Percentiles rank a stretch among this genome's conserved stretches.
These are phyloP conservation scores for Ceratobasidium sp. DNA, from an alignment of 1,284 basidiomycete genomes.

Conservation along the genomic window DNA sequence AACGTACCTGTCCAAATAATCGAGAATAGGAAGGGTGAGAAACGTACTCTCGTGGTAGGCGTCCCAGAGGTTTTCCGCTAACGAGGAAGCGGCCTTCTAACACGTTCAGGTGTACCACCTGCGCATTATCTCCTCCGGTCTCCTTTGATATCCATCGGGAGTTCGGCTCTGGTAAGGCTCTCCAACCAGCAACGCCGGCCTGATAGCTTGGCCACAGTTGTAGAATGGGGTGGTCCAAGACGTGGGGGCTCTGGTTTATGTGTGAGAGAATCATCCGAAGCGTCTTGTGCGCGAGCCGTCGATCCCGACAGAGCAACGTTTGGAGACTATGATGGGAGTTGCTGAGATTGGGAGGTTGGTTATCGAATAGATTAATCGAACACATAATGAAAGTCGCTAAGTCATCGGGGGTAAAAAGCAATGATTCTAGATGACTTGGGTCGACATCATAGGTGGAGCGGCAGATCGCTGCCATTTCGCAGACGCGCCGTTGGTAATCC, in stretches of 20 bases:
- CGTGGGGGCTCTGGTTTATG: neutral
- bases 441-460: slow-evolving; percentile 48
- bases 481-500: slow-evolving; percentile 36
- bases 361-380: slow-evolving; percentile 44
- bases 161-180: neutral
- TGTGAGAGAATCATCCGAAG: neutral
- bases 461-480: slow-evolving; percentile 48
- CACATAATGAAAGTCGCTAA: slow-evolving; percentile 40
- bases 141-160: slow-evolving; percentile 36
- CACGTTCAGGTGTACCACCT: slow-evolving; percentile 44
- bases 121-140: slow-evolving; percentile 7
- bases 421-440: neutral
- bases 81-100: slow-evolving; percentile 44
- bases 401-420: slow-evolving; percentile 44
- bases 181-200: slow-evolving; percentile 5
- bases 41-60: slow-evolving; percentile 39
- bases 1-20: slow-evolving; percentile 48
- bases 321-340: slow-evolving; percentile 1
- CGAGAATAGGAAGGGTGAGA: slow-evolving; percentile 46
- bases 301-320: slow-evolving; percentile 23
- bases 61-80: slow-evolving; percentile 47
- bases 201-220: neutral
- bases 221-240: slow-evolving; percentile 2
- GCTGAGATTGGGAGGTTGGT: slow-evolving; percentile 34
- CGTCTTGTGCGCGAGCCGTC: slow-evolving; percentile 18